phyloP scores from a whole-genome alignment of 139 green algal species.

The Pleodorina starrii region DNA sequence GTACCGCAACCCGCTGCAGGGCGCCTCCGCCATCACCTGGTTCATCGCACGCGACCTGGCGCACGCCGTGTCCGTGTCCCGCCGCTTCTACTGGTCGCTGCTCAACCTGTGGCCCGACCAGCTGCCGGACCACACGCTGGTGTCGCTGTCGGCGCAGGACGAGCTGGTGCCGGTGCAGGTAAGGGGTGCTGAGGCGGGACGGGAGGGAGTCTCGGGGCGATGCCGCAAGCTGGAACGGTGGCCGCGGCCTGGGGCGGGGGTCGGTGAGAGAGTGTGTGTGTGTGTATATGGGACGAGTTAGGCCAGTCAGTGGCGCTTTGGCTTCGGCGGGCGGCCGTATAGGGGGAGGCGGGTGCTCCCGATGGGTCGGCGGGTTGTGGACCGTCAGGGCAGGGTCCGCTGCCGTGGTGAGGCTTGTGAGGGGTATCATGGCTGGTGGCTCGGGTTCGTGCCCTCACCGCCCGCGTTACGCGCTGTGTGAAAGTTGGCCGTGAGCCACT shows the following conservation, averaged over 20 bases:
- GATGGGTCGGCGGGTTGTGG: not conserved
- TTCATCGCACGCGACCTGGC: slow-evolving; percentile 59
- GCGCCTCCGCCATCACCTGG: slow-evolving; percentile 22
- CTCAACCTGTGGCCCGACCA: slow-evolving; percentile 73
- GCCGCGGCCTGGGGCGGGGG: not conserved
- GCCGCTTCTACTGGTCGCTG: slow-evolving; percentile 66
- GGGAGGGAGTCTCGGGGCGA: not conserved
- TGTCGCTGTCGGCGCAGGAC: slow-evolving; percentile 64
- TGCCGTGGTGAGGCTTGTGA: too few species aligned
- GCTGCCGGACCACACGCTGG: slow-evolving; percentile 60
- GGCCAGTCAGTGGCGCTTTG: not conserved
- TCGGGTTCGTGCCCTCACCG: too few species aligned
- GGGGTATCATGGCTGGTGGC: too few species aligned
- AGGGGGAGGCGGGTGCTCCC: not conserved
- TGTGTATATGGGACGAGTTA: not conserved
- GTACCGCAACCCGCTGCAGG: slow-evolving; percentile 14
- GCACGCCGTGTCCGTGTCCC: slow-evolving; percentile 56
- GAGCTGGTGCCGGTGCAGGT: slow-evolving; percentile 60
- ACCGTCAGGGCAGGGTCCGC: not conserved
- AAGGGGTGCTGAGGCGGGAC: not conserved
- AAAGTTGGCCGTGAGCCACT: too few species aligned
- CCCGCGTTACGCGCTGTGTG: too few species aligned
- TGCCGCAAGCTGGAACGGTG: not conserved
- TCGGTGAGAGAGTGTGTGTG: not conserved
- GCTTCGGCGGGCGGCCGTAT: not conserved